phyloP scores from a whole-genome alignment of 495 filamentous ascomycete species.

The Halenospora varia region DNA sequence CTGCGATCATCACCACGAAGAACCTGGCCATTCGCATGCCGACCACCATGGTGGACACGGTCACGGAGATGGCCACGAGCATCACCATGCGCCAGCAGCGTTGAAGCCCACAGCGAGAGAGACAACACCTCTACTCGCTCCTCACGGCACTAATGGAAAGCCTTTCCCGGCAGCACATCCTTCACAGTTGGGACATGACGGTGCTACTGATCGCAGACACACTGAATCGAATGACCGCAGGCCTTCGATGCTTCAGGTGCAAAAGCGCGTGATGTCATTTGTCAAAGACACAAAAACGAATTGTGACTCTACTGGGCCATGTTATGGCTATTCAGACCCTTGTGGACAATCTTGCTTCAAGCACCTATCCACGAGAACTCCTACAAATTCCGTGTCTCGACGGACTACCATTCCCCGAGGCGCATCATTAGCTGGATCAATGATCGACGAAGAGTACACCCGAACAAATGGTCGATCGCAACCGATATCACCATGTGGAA shows the following conservation, averaged over 20 bases:
- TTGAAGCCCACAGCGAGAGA: conserved; percentile 29
- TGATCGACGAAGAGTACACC: neutral
- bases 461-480: neutral
- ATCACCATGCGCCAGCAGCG: conserved; percentile 8
- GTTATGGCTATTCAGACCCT: conserved; percentile 79
- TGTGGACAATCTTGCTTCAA: conserved; percentile 77
- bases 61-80: conserved; percentile 6
- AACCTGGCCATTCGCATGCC: conserved; percentile 27
- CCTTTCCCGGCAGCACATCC: neutral
- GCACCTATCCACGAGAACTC: conserved; percentile 10
- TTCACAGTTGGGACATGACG: conserved; percentile 1
- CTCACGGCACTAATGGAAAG: conserved; percentile 5
- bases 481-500: neutral
- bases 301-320: conserved; percentile 73
- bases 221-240: conserved; percentile 26
- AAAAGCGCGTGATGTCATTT: conserved; percentile 55
- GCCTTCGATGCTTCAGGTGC: conserved; percentile 40
- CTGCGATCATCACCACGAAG: conserved; percentile 79
- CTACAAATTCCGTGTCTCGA: conserved; percentile 8
- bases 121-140: conserved; percentile 32
- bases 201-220: neutral
- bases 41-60: conserved; percentile 27
- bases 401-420: conserved; percentile 2
- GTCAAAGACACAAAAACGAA: conserved; percentile 62
- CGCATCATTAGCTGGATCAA: neutral